Evolutionary conservation across 2,329 filamentous ascomycete genomes (phyloP), one percentile per base, ranked within the genome.

Genomic region (Camptophora hylomeconis): DNA sequence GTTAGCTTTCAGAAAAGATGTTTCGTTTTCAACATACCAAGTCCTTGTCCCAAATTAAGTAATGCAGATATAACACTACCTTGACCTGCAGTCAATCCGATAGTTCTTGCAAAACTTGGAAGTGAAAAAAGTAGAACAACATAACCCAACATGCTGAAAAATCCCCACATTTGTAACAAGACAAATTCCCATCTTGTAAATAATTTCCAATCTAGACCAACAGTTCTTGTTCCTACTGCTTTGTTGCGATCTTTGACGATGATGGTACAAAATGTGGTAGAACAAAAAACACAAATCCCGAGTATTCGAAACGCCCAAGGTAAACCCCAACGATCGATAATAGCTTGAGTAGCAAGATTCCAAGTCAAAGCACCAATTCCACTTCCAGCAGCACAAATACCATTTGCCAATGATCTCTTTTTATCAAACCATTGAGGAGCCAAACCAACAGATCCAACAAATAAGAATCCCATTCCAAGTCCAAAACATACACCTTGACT

Each of bases 111-210:
- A 43, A 75, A 79, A 34, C 67, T 72, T 2, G 75, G 67, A 6
- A 80, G 49, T 3, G 65, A 72, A 51, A 75, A 80, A 2, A 78
- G 56, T 2, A 79, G 50, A 0, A 73, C 67, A 12, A 76, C 67
- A 39, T 79, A 79, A 5, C 69, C 75, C 5, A 80, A 53, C 61
- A 76, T 71, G 28, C 62, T 71, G 37, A 76, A 58, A 33, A 69
- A 60, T 1, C 69, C 72, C 54, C 68, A 79, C 3, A 46, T 54
- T 13, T 73, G 54, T n/a, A 77, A 54, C 0, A 74, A 56, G 3
- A 70, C 35, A 35, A 73, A 72, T 39, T 77, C 65, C 0, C 57
- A 50, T 1, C 61, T 57, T 23, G 54, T 58, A 40, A 76, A 65
- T 5, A 75, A 46, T 3, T 54, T 51, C 14, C 61, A 46, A 42